Conservation (phyloP, 306 rosid genomes). For the Oemleria cerasiformis region DNA sequence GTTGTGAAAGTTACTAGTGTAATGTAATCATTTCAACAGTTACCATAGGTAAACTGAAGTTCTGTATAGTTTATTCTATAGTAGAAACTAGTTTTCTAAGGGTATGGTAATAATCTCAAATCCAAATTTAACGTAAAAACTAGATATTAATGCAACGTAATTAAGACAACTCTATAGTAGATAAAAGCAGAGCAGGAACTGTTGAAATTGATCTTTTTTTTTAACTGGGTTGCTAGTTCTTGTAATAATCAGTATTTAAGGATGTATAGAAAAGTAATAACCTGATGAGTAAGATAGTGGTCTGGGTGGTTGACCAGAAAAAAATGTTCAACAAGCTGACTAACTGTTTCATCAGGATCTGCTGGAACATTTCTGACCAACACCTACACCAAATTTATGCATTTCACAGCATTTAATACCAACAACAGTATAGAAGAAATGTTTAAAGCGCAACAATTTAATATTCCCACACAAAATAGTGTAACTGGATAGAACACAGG, state of each 20-base stretch:
- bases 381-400: constrained; percentile 47
- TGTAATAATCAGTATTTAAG: neutral
- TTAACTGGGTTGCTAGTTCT: neutral
- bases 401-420: neutral
- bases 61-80: no score
- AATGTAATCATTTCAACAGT: neutral
- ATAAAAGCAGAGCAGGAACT: neutral
- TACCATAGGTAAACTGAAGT: no score
- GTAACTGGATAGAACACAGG: neutral
- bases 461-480: constrained; percentile 5
- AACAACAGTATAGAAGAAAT: neutral
- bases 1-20: neutral
- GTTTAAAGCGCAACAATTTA: neutral
- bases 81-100: neutral
- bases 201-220: neutral
- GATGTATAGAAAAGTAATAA: constrained; percentile 10
- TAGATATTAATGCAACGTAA: neutral
- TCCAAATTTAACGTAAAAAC: neutral
- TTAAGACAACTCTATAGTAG: neutral
- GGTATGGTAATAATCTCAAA: neutral
- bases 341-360: constrained; percentile 84
- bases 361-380: constrained; percentile 95
- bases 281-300: constrained; percentile 85
- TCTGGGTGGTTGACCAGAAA: constrained; percentile 97
- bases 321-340: constrained; percentile 96